These are phyloP conservation scores for Gyromitra esculenta DNA, from an alignment of 2,329 filamentous ascomycete species.

Conservation along the genomic window DNA sequence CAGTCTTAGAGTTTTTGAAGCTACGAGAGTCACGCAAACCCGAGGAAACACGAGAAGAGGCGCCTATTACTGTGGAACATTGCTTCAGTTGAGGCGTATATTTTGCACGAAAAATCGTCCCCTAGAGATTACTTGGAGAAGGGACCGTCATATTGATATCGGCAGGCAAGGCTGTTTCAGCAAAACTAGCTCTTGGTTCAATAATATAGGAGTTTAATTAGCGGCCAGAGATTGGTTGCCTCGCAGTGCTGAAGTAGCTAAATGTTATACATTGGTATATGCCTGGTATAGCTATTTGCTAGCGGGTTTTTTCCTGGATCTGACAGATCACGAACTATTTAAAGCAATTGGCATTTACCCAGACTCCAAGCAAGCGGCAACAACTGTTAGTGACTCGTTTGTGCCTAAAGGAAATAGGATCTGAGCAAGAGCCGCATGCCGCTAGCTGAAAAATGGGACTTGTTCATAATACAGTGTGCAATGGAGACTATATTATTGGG, in stretches of 20 bases:
- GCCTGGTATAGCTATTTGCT: neutral
- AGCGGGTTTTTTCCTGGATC: neutral
- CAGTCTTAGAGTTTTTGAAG: neutral
- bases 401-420: neutral
- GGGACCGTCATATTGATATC: neutral
- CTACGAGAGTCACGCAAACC: neutral
- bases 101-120: neutral
- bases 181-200: neutral
- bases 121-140: neutral
- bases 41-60: neutral
- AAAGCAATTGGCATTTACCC: neutral
- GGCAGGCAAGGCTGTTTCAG: neutral
- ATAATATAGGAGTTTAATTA: neutral
- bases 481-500: slow-evolving; percentile 38
- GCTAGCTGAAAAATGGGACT: slow-evolving; percentile 37
- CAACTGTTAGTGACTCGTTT: neutral
- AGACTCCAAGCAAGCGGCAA: neutral
- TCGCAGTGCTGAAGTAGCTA: neutral
- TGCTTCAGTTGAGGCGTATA: neutral
- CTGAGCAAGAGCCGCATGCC: slow-evolving; percentile 7
- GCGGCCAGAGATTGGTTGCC: neutral
- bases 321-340: neutral
- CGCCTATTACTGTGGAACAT: neutral
- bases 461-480: neutral
- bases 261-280: neutral